These are phyloP conservation scores for Phoma sp. DNA, from an alignment of 2,329 filamentous ascomycete species.

Conservation along the genomic window DNA sequence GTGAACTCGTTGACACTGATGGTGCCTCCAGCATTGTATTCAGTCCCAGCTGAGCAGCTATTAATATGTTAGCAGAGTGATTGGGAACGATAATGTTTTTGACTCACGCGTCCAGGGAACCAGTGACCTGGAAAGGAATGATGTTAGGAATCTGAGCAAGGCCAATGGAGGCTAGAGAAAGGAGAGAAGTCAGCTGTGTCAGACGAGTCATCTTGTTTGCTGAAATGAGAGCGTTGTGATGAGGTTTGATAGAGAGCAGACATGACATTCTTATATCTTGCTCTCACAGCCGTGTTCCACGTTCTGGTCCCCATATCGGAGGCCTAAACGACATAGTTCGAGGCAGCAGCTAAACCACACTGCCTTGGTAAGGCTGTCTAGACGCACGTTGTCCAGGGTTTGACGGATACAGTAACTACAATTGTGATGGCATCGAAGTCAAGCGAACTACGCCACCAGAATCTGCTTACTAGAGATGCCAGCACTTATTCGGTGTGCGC, in stretches of 20 bases:
- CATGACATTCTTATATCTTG: slow-evolving; percentile 15
- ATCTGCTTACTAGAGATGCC: not conserved
- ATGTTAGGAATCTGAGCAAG: slow-evolving; percentile 32
- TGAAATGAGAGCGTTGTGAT: not conserved
- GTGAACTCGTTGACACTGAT: slow-evolving; percentile 55
- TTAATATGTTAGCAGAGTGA: not conserved
- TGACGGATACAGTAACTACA: slow-evolving; percentile 5
- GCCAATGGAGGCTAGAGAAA: slow-evolving; percentile 27
- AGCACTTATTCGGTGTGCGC: slow-evolving; percentile 14
- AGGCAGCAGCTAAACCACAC: slow-evolving; percentile 2
- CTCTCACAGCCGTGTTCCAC: not conserved
- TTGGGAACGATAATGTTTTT: not conserved
- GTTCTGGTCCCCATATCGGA: slow-evolving; percentile 3
- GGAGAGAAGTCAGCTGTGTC: slow-evolving; percentile 18
- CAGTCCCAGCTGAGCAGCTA: slow-evolving; percentile 31
- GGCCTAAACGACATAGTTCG: not conserved
- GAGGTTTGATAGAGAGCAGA: not conserved
- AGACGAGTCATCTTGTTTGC: slow-evolving; percentile 27
- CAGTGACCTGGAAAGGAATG: slow-evolving; percentile 36
- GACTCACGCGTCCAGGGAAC: slow-evolving; percentile 37
- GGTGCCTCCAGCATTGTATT: slow-evolving; percentile 55
- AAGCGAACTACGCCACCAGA: slow-evolving; percentile 9
- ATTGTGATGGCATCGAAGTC: not conserved
- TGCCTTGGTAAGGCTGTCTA: slow-evolving; percentile 8
- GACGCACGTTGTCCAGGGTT: not conserved